phyloP scores from a whole-genome alignment of 2,329 filamentous ascomycete genomes.

The Neocatenulostroma microsporum region DNA sequence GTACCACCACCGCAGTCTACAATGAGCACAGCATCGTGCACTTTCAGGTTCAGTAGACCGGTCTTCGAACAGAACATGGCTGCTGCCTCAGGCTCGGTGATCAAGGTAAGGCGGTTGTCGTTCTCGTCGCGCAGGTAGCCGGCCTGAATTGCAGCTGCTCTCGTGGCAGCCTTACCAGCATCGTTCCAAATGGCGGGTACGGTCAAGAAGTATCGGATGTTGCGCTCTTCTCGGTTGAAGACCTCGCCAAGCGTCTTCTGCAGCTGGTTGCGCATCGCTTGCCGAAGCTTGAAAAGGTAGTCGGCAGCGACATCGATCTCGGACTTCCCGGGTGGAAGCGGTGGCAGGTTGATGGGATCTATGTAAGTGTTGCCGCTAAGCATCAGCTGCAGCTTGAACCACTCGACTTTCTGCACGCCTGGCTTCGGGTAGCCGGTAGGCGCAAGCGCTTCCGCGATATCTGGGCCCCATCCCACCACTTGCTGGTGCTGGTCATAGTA shows the following conservation, averaged over 20 bases:
- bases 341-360: slow-evolving; percentile 96
- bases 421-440: slow-evolving; percentile 97
- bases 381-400: slow-evolving; percentile 99
- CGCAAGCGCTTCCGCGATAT: slow-evolving; percentile 93
- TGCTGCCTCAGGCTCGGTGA: slow-evolving; percentile 94
- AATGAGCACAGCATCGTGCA: slow-evolving; percentile 97
- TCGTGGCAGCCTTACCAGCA: slow-evolving; percentile 91
- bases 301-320: slow-evolving; percentile 99
- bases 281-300: slow-evolving; percentile 95
- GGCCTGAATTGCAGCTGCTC: slow-evolving; percentile 91
- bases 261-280: slow-evolving; percentile 90
- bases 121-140: slow-evolving; percentile 96
- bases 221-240: slow-evolving; percentile 95
- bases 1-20: slow-evolving; percentile 98
- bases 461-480: slow-evolving; percentile 98
- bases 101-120: slow-evolving; percentile 87
- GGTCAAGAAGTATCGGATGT: slow-evolving; percentile 95
- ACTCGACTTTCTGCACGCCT: slow-evolving; percentile 97
- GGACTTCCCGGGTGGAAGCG: slow-evolving; percentile 93
- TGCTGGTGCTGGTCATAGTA: slow-evolving; percentile 99
- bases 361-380: slow-evolving; percentile 98
- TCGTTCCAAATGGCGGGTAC: slow-evolving; percentile 99
- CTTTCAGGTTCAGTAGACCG: slow-evolving; percentile 87
- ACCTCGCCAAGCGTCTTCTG: slow-evolving; percentile 97
- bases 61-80: slow-evolving; percentile 98